Conservation (phyloP, 495 filamentous ascomycete species). For the Pseudomonodictys pantanalensis region DNA sequence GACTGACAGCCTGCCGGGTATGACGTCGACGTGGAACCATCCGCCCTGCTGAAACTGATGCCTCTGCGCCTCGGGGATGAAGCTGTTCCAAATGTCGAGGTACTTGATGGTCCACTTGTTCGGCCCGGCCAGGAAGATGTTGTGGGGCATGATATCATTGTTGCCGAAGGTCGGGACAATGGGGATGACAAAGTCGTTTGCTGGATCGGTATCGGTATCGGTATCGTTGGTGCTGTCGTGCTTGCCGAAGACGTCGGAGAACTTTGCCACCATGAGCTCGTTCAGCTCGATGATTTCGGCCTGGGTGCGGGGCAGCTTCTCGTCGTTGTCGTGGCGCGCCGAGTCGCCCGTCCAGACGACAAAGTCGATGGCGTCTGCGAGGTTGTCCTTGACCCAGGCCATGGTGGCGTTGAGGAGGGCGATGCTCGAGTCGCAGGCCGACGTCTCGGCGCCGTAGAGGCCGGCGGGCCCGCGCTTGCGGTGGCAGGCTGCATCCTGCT, state of each 20-base stretch:
- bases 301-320: constrained; percentile 31
- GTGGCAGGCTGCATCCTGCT: constrained; percentile 71
- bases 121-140: constrained; percentile 81
- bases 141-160: constrained; percentile 96
- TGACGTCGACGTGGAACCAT: constrained; percentile 91
- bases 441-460: constrained; percentile 75
- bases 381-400: constrained; percentile 80
- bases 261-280: constrained; percentile 67
- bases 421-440: constrained; percentile 82
- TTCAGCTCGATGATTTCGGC: constrained; percentile 75
- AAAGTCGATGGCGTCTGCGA: constrained; percentile 86
- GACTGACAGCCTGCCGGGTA: constrained; percentile 80
- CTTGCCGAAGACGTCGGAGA: constrained; percentile 67
- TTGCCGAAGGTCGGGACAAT: constrained; percentile 91
- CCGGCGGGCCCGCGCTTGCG: constrained; percentile 73
- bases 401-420: constrained; percentile 85
- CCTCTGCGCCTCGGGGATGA: constrained; percentile 90
- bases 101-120: constrained; percentile 78
- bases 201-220: constrained; percentile 47
- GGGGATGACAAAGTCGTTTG: constrained; percentile 65
- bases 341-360: constrained; percentile 98
- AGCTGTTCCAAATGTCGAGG: constrained; percentile 69
- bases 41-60: constrained; percentile 90
- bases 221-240: too few species aligned
- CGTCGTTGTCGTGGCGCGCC: constrained; percentile 57